Evolutionary conservation across 2,329 filamentous ascomycete species (phyloP).

Genomic region (Huntiella omanensis): DNA sequence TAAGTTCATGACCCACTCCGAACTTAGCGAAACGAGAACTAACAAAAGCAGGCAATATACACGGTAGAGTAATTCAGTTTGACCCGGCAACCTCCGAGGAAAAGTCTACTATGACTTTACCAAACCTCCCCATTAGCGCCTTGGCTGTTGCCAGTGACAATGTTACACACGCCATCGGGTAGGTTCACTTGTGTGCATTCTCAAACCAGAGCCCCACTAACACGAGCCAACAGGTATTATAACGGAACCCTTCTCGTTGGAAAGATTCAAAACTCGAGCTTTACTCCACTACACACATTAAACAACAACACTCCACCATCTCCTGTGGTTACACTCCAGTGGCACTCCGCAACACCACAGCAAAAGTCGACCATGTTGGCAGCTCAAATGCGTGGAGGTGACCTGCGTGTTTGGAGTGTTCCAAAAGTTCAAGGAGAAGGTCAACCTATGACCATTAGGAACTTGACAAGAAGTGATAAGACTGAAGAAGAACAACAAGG

Average conservation of each 20-base stretch:
- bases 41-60: conserved; percentile 40
- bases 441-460: conserved; percentile 76
- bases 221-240: conserved; percentile 46
- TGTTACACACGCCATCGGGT: conserved; percentile 92
- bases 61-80: conserved; percentile 87
- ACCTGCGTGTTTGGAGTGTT: conserved; percentile 91
- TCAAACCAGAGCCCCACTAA: conserved; percentile 6
- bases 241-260: conserved; percentile 89
- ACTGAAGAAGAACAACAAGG: conserved; percentile 33
- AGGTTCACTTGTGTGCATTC: conserved; percentile 12
- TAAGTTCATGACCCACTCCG: conserved; percentile 29
- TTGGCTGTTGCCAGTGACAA: conserved; percentile 79
- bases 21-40: no score
- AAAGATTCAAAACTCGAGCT: conserved; percentile 72
- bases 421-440: conserved; percentile 50
- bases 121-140: conserved; percentile 85
- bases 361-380: conserved; percentile 98
- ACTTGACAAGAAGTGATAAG: conserved; percentile 57
- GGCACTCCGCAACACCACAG: conserved; percentile 90
- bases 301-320: conserved; percentile 71
- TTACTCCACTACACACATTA: conserved; percentile 60
- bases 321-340: conserved; percentile 68
- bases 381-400: conserved; percentile 77
- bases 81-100: conserved; percentile 88
- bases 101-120: conserved; percentile 71